These are phyloP conservation scores for Trichaptum fuscoviolaceum DNA, from an alignment of 768 basidiomycete genomes.

Conservation along the genomic window DNA sequence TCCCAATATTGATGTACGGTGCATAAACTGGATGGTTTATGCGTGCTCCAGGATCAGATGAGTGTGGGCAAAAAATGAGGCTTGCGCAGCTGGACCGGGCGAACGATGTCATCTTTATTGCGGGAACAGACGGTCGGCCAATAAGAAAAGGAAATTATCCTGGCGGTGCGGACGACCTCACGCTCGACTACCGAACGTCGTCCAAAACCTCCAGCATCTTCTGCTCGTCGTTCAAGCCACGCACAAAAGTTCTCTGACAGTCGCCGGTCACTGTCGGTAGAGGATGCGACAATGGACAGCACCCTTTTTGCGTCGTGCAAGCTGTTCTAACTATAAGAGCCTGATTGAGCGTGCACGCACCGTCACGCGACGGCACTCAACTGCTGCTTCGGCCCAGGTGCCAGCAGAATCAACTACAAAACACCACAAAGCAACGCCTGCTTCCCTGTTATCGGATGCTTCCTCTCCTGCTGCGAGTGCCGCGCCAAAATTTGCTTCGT, in stretches of 20 bases:
- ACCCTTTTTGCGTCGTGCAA: background rate
- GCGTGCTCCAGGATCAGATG: background rate
- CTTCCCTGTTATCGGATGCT: background rate
- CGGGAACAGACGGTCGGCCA: background rate
- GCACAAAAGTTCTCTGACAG: background rate
- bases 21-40: background rate
- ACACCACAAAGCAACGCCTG: background rate
- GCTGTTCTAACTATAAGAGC: background rate
- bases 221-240: background rate
- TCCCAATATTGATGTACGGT: too few species aligned
- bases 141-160: background rate
- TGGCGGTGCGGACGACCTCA: background rate
- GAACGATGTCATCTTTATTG: background rate
- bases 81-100: background rate
- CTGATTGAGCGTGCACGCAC: conserved; percentile 1
- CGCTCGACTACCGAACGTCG: background rate
- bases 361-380: conserved; percentile 5
- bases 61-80: background rate
- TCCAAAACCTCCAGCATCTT: background rate
- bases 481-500: background rate
- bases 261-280: background rate
- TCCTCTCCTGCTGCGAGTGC: background rate
- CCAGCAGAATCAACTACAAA: background rate
- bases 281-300: conserved; percentile 5
- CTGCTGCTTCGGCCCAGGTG: conserved; percentile 3